phyloP scores from a whole-genome alignment of 2,329 filamentous ascomycete genomes.

The Fusarium sp. region DNA sequence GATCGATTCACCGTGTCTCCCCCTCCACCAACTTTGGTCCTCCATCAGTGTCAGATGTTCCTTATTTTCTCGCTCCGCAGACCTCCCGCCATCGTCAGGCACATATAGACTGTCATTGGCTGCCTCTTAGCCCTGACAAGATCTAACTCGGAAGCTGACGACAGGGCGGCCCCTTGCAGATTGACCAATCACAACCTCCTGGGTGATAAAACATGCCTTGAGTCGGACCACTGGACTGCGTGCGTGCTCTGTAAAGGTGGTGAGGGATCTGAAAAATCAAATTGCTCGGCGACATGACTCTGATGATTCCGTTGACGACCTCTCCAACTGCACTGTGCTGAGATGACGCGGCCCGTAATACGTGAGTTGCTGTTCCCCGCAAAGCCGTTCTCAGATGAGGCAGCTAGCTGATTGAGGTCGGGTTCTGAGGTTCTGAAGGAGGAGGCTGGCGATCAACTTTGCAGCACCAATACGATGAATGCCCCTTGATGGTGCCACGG shows the following conservation, averaged over 20 bases:
- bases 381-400: not conserved
- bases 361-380: conserved; percentile 4
- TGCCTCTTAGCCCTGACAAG: conserved; percentile 38
- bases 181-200: conserved; percentile 34
- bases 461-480: conserved; percentile 13
- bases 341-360: not conserved
- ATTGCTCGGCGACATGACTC: conserved; percentile 10
- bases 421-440: conserved; percentile 3
- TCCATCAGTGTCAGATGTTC: conserved; percentile 3
- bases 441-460: conserved; percentile 13
- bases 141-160: conserved; percentile 35
- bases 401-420: not conserved
- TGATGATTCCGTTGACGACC: not conserved
- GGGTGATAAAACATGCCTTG: conserved; percentile 24
- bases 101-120: conserved; percentile 41
- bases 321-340: not conserved
- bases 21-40: conserved; percentile 8
- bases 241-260: not conserved
- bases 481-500: conserved; percentile 35
- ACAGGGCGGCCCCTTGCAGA: conserved; percentile 39
- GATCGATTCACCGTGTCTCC: conserved; percentile 10
- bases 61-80: conserved; percentile 23
- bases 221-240: conserved; percentile 21
- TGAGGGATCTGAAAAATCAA: conserved; percentile 7
- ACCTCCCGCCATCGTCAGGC: conserved; percentile 23